A percentile compares a stretch with the other conserved stretches of the same genome.
phyloP scores from a whole-genome alignment of 2,329 filamentous ascomycete species.

The Hypoxylon sp. region DNA sequence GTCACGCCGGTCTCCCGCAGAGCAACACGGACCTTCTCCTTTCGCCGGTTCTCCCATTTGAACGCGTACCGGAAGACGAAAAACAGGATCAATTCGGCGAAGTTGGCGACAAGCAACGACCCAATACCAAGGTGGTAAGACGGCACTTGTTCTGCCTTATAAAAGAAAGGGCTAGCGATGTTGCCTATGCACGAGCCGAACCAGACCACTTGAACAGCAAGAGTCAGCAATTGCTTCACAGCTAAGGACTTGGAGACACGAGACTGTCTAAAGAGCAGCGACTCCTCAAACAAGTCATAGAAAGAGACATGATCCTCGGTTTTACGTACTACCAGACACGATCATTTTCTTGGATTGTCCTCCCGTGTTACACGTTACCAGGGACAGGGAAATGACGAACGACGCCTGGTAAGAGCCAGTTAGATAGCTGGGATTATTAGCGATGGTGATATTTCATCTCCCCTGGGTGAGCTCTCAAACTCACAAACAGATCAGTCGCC shows the following conservation, averaged over 20 bases:
- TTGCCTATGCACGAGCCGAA: constrained; percentile 19
- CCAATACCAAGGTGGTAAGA: constrained; percentile 22
- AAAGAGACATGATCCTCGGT: background rate
- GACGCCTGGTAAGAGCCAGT: constrained; percentile 27
- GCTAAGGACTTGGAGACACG: background rate
- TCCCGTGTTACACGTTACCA: constrained; percentile 24
- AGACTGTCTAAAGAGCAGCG: background rate
- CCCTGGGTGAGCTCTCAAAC: background rate
- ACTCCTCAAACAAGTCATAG: background rate
- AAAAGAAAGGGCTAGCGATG: constrained; percentile 21
- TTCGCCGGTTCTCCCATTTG: constrained; percentile 20
- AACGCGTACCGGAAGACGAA: constrained; percentile 25
- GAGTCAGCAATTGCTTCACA: background rate
- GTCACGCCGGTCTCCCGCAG: constrained; percentile 18
- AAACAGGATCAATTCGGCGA: constrained; percentile 17
- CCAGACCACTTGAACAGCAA: constrained; percentile 9
- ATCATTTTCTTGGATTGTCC: constrained; percentile 30
- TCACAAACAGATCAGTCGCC: constrained; percentile 15
- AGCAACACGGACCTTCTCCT: constrained; percentile 16
- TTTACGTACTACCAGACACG: constrained; percentile 11
- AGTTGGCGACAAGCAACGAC: constrained; percentile 23
- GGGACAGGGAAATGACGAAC: constrained; percentile 21
- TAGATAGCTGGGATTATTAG: constrained; percentile 20
- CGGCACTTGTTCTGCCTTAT: constrained; percentile 14
- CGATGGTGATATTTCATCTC: background rate